Conservation (phyloP, 2,329 filamentous ascomycete species). For the Botryotinia narcissicola region DNA sequence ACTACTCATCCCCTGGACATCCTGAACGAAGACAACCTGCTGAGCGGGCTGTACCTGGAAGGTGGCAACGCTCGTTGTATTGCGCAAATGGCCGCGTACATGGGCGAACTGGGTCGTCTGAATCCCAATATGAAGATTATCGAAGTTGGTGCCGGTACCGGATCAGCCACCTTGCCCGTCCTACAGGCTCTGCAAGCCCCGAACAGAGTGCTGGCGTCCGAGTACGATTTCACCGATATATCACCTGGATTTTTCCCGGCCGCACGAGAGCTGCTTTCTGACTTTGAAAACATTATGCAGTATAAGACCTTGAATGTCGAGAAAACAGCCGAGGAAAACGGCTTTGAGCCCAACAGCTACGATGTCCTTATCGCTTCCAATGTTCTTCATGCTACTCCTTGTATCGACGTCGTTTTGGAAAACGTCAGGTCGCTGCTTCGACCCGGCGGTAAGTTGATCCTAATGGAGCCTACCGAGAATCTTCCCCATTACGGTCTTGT, state of each 20-base stretch:
- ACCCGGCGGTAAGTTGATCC: conserved; percentile 34
- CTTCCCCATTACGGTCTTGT: conserved; percentile 1
- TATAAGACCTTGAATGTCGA: conserved; percentile 21
- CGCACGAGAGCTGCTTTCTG: neutral
- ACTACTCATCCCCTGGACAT: neutral
- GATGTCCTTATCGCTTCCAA: conserved; percentile 32
- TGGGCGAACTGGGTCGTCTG: conserved; percentile 17
- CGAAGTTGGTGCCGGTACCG: conserved; percentile 31
- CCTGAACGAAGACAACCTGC: neutral
- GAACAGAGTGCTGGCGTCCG: neutral
- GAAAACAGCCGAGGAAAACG: conserved; percentile 20
- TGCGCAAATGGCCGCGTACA: neutral
- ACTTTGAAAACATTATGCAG: neutral
- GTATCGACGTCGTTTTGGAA: conserved; percentile 29
- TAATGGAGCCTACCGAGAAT: conserved; percentile 29
- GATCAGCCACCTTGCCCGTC: conserved; percentile 5
- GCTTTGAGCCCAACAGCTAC: conserved; percentile 25
- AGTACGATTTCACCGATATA: conserved; percentile 16
- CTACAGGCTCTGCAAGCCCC: neutral
- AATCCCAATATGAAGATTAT: conserved; percentile 37
- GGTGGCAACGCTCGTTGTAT: neutral
- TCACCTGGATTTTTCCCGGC: neutral
- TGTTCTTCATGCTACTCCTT: conserved; percentile 30
- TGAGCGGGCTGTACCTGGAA: neutral
- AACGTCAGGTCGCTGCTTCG: conserved; percentile 36